phyloP scores from a whole-genome alignment of 805 yeast species.

The Metschnikowia anglica region DNA sequence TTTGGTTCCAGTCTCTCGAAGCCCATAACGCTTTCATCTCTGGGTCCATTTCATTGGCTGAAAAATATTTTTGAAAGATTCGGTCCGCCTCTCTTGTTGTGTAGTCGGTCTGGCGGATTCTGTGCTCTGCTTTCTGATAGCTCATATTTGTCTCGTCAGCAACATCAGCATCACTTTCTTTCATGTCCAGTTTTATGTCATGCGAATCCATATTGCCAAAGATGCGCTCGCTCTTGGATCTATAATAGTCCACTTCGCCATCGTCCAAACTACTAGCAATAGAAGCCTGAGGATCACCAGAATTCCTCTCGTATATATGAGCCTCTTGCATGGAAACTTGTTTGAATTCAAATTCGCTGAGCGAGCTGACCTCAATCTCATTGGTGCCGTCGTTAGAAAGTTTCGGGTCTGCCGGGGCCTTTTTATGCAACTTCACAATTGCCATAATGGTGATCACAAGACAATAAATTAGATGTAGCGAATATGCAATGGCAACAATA shows the following conservation, averaged over 20 bases:
- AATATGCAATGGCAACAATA: constrained; percentile 33
- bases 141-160: constrained; percentile 6
- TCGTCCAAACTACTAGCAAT: constrained; percentile 9
- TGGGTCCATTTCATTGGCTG: constrained; percentile 46
- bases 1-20: constrained; percentile 32
- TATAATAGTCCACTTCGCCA: constrained; percentile 19
- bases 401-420: constrained; percentile 1
- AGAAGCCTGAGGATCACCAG: constrained; percentile 5
- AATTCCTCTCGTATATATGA: background rate
- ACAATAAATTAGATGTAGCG: constrained; percentile 31
- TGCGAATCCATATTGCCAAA: constrained; percentile 6
- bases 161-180: background rate
- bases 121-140: constrained; percentile 9
- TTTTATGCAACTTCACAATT: constrained; percentile 16
- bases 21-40: constrained; percentile 55
- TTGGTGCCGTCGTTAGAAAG: background rate
- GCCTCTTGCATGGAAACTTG: constrained; percentile 11
- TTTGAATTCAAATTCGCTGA: constrained; percentile 13
- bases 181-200: background rate
- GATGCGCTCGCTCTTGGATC: constrained; percentile 15
- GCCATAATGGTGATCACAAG: constrained; percentile 28
- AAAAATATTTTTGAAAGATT: constrained; percentile 43
- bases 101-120: constrained; percentile 43
- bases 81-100: constrained; percentile 61
- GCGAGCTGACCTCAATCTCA: background rate